Evolutionary conservation across 2,329 filamentous ascomycete species (phyloP), one percentile per base, ranked within the genome.

Genomic region (Pseudocercospora pini-densiflorae): DNA sequence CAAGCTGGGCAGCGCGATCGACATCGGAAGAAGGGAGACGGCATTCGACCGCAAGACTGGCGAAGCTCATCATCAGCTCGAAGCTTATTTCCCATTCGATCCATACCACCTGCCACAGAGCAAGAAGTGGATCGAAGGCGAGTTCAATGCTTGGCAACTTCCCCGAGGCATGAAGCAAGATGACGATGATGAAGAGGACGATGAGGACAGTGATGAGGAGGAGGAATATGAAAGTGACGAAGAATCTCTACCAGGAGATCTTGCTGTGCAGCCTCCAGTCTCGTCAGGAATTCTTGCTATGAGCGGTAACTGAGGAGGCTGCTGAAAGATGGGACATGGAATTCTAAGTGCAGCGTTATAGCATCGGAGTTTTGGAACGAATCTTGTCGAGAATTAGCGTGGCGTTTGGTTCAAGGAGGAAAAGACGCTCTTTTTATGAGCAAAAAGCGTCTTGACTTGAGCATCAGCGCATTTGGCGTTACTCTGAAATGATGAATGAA

Each of bases 71-170:
- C 90, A 94, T 74, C 90, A 97, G 78, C 86, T 99, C 1, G 94
- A 98, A 72, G 92, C 93, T 0, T 97, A 97, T 78, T 99, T 98
- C 75, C 95, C 95, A 0, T 99, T 99, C 75, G 95, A 99, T 77
- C 96, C 96, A 2, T 99, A 98, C 78, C 91, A 94, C 74, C 83
- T 99, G 59, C 94, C 94, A 0, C 84, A 89, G 71, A 97, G 94
- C 78, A 93, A 92, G 79, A 86, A 89, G 66, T 98, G 95, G 96
- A 81, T 99, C 12, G 90, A 93, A 68, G 86, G 87, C 21, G 91
- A 96, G 76, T 97, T 97, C 75, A 86, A 94, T 31, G 85, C 89
- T 59, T 97, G 93, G 92, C 87, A 88, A 69, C 86, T 89, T 5
- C 87, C 96, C 40, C 88, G 89, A 0, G 92, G 14, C 82, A 86